Evolutionary conservation across 208 protist genomes (phyloP), one percentile per base, ranked within the genome.

Genomic region (Herpetomonas muscarum): DNA sequence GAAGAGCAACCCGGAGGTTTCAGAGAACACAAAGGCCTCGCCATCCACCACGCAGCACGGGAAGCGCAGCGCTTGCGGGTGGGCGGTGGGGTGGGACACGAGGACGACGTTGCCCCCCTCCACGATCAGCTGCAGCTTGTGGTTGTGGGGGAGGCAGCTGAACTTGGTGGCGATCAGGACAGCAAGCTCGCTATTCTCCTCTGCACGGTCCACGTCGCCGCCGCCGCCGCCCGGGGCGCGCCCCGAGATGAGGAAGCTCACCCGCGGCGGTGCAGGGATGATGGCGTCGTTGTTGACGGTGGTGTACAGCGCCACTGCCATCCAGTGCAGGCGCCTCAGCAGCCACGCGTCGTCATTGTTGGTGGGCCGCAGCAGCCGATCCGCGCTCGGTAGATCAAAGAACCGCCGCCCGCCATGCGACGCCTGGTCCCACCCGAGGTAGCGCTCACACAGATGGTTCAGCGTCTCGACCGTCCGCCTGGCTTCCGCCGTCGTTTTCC

Each of bases 121-220:
- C 44, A 79, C 55, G 26, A 56, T 60, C 10, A 86, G 61, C 51
- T 47, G 48, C 39, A 82, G 64, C 32, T 70, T 55, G 29, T 61
- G 53, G 37, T 67, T 63, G 39, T 70, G 63, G 0, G 79, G 79
- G 13, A 86, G 67, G 63, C 73, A 86, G 52, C 74, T 82, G 67
- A 63, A 76, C 65, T 74, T 73, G 50, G 74, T 82, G 13, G 74
- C 79, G 21, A 81, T 60, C 10, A 66, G 48, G 22, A 86, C 44
- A 0, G 62, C 64, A 29, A 86, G 68, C 37, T 86, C 74, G 46
- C 55, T 66, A 52, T 82, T 70, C 56, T 77, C 65, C 32, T 75
- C 68, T 0, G 57, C 53, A 3, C 56, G 48, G 45, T 68, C 45
- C 1, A 52, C 25, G 15, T 57, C 26, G 32, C 37, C 31, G 46